phyloP scores from a whole-genome alignment of 176 grass and related monocot species.

The Raddia guianensis region DNA sequence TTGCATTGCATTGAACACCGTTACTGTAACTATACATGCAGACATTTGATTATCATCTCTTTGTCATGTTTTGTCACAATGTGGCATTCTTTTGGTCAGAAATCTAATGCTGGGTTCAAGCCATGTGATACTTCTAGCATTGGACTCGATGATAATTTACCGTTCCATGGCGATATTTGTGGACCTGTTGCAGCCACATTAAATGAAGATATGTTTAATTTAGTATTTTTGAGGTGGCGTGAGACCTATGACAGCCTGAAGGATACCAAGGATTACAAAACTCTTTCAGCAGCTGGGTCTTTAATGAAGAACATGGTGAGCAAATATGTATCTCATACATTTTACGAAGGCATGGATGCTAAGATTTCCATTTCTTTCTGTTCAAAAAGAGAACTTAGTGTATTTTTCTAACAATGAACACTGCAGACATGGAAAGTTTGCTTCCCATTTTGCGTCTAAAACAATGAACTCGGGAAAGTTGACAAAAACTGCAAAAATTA shows the following conservation, averaged over 20 bases:
- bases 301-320: conserved; percentile 90
- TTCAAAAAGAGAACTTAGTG: neutral
- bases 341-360: neutral
- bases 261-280: conserved; percentile 80
- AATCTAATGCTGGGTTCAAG: conserved; percentile 42
- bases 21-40: conserved; percentile 11
- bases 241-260: conserved; percentile 82
- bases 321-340: conserved; percentile 9
- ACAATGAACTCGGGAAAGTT: conserved; percentile 8
- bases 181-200: conserved; percentile 88
- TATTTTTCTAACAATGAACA: conserved; percentile 8
- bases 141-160: conserved; percentile 27
- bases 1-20: conserved; percentile 23
- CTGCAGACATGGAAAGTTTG: neutral
- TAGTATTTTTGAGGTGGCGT: conserved; percentile 84
- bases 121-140: conserved; percentile 54
- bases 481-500: neutral
- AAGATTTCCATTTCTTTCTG: neutral
- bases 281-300: conserved; percentile 80
- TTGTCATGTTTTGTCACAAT: conserved; percentile 27
- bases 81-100: conserved; percentile 54
- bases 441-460: conserved; percentile 21
- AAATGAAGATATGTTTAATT: conserved; percentile 90
- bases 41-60: conserved; percentile 23
- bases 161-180: conserved; percentile 77